Conservation (phyloP, 345 rosid species). For the Cardiospermum halicacabum region DNA sequence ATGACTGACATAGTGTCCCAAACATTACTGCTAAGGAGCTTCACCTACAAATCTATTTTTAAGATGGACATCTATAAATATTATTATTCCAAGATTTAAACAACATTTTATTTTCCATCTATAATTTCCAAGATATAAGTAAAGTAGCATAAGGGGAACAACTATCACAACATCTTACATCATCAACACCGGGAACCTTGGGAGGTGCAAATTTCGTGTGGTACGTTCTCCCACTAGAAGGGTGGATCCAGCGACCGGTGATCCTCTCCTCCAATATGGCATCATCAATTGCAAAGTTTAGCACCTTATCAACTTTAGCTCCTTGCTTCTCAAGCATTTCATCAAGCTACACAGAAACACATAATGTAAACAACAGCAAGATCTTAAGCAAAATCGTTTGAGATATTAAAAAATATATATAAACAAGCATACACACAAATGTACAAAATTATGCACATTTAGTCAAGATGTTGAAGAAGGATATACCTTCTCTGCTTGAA, state of each 20-base stretch:
- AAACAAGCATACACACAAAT: not conserved
- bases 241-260: constrained; percentile 96
- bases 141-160: constrained; percentile 8
- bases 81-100: not conserved
- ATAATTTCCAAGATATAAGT: not conserved
- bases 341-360: constrained; percentile 75
- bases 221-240: constrained; percentile 91
- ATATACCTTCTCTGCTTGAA: constrained; percentile 83
- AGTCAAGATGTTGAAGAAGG: not conserved
- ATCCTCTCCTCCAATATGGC: constrained; percentile 90
- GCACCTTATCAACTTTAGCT: constrained; percentile 67
- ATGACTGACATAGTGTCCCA: not conserved
- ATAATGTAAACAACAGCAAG: not conserved
- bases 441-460: not conserved
- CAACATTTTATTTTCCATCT: not conserved
- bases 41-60: not conserved
- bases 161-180: constrained; percentile 47
- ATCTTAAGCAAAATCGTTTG: not conserved
- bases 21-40: not conserved
- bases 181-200: constrained; percentile 72
- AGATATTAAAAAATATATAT: constrained; percentile 20
- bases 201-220: constrained; percentile 89
- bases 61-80: not conserved
- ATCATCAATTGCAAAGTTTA: constrained; percentile 86
- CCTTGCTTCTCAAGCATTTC: constrained; percentile 90